Evolutionary conservation across 306 rosid species (phyloP), one percentile per base, ranked within the genome.

Genomic region (Acacia confusa): DNA sequence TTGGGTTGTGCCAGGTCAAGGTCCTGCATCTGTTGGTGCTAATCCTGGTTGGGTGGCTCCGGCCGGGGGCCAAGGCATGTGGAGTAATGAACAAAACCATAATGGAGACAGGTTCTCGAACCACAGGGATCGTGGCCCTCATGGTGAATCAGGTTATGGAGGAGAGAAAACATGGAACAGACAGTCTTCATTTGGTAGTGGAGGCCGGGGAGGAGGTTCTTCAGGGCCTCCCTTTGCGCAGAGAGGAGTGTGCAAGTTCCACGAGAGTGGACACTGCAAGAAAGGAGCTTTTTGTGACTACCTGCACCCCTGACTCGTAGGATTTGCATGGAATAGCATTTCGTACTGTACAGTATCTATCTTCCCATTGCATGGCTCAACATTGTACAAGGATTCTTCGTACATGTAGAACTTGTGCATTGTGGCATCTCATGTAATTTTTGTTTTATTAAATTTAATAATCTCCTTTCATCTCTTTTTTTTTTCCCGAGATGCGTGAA

Each of bases 251-350:
- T 96, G 99, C 92, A 91, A 72, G 79, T 96, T 38, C 88, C 85
- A 92, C 73, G 94, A 89, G 86, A 85, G 89, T 86, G 99, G 99
- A 66, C 97, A 84, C 77, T 96, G 99, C 92, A 91, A 81, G 91
- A 92, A 91, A 81, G 99, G 99, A 12, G 88, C 97, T 50, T 50
- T 90, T 28, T 94, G 99, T 76, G 97, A 94, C 82, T 96, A 84
- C 82, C 82, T 88, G 83, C 99, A 96, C 88, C 83, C 84, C 61
- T 94, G 88, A 89, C 75, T 68, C 80, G 82, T 76, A 76, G 86
- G 83, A 55, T 28, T 72, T 78, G 36, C 14, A 27, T 76, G 72
- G 85, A 74, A 87, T 69, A 83, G 47, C 87, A 79, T 87, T 78
- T 80, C 67, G 86, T 88, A 85, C 83, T 95, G 99, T 96, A 96